These are phyloP conservation scores for Trichosporon coremiiforme DNA, from an alignment of 1,284 basidiomycete genomes.

Conservation along the genomic window DNA sequence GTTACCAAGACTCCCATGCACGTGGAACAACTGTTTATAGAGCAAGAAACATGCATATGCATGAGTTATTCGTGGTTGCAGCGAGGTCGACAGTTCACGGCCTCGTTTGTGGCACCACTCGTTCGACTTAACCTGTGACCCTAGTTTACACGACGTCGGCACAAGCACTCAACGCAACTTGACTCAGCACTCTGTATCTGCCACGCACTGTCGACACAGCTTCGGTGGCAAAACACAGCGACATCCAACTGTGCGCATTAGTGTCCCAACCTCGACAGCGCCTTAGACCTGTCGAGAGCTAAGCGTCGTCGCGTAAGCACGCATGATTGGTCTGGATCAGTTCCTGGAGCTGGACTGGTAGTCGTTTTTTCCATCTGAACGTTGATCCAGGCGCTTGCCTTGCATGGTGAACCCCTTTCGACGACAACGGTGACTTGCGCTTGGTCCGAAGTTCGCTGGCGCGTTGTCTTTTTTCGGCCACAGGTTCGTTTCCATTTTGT, in stretches of 20 bases:
- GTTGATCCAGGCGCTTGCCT: slow-evolving; percentile 10
- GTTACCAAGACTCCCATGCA: too few species aligned
- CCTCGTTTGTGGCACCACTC: too few species aligned
- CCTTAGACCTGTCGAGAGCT: not conserved
- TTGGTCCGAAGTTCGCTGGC: slow-evolving; percentile 10
- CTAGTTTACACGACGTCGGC: slow-evolving; percentile 15
- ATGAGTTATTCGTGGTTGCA: too few species aligned
- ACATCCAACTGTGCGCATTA: not conserved
- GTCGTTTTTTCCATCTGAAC: not conserved
- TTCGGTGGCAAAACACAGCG: not conserved
- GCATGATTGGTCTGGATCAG: not conserved
- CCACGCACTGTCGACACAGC: not conserved
- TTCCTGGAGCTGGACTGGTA: not conserved
- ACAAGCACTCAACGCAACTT: not conserved
- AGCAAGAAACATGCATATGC: too few species aligned
- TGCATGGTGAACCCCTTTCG: not conserved
- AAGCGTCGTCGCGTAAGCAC: not conserved
- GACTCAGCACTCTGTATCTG: too few species aligned
- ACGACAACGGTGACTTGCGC: not conserved
- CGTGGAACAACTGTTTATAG: too few species aligned
- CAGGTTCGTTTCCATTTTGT: not conserved
- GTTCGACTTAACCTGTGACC: too few species aligned
- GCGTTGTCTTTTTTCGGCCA: not conserved
- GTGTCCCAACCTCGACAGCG: not conserved
- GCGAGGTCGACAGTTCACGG: too few species aligned